Conservation (phyloP, 129 eudicot genomes). For the Chrysanthemum lavandulifolium region DNA sequence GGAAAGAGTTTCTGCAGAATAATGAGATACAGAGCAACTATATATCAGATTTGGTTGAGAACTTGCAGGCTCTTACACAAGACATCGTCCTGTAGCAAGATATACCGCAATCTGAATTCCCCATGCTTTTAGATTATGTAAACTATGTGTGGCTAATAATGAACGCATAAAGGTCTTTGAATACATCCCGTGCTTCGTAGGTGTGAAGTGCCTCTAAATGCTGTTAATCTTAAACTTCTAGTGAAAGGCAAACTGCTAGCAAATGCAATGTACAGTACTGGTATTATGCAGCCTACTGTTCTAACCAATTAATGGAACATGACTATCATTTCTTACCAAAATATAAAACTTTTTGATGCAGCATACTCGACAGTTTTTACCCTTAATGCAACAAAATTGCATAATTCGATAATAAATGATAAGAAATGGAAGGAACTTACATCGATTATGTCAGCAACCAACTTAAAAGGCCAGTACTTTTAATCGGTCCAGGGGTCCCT, state of each 20-base stretch:
- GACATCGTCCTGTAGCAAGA: neutral
- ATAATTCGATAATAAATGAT: too few species aligned
- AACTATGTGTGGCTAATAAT: neutral
- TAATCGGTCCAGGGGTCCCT: constrained; percentile 39
- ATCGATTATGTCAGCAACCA: constrained; percentile 34
- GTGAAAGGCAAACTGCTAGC: neutral
- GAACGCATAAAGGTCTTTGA: neutral
- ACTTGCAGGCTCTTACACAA: constrained; percentile 24
- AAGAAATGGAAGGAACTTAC: constrained; percentile 17
- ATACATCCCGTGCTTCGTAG: neutral
- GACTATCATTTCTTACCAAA: too few species aligned
- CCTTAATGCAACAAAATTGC: too few species aligned
- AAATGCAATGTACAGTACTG: constrained; percentile 29
- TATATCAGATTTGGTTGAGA: constrained; percentile 34
- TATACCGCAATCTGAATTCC: neutral
- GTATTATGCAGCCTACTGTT: too few species aligned
- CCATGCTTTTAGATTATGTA: too few species aligned
- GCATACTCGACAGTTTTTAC: too few species aligned
- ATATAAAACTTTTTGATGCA: too few species aligned
- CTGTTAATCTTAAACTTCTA: too few species aligned
- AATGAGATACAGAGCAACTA: constrained; percentile 36
- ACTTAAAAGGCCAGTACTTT: constrained; percentile 28
- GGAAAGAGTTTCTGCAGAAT: constrained; percentile 42
- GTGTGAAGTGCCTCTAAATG: neutral
- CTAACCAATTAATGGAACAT: too few species aligned